These are phyloP conservation scores for Suhomyces guaymorum DNA, from an alignment of 1,139 yeast genomes.

Conservation along the genomic window DNA sequence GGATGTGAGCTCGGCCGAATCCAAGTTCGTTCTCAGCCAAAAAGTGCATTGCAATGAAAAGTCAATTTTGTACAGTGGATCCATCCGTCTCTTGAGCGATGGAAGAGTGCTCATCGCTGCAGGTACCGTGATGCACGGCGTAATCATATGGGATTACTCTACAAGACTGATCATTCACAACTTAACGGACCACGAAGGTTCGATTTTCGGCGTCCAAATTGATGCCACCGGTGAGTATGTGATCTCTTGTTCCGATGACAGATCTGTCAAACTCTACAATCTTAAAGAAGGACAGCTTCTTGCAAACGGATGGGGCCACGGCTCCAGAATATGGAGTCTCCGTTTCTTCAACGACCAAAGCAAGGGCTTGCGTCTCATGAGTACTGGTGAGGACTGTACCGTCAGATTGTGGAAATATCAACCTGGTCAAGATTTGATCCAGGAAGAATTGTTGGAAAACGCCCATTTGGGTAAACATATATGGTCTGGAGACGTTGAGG, in stretches of 20 bases:
- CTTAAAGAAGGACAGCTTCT: slow-evolving; percentile 54
- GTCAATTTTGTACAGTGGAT: slow-evolving; percentile 85
- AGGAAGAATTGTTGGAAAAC: slow-evolving; percentile 43
- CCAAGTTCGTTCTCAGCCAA: slow-evolving; percentile 28
- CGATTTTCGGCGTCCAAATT: slow-evolving; percentile 78
- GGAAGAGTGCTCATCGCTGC: slow-evolving; percentile 63
- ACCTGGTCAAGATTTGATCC: slow-evolving; percentile 23
- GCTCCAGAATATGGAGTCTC: slow-evolving; percentile 88
- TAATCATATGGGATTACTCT: slow-evolving; percentile 69
- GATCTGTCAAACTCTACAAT: slow-evolving; percentile 80
- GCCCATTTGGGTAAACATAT: slow-evolving; percentile 84
- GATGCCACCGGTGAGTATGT: slow-evolving; percentile 57
- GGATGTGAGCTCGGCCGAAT: slow-evolving; percentile 25
- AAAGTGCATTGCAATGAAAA: slow-evolving; percentile 64
- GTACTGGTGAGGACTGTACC: slow-evolving; percentile 89
- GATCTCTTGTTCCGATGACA: slow-evolving; percentile 88
- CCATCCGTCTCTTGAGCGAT: slow-evolving; percentile 51
- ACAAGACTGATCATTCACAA: slow-evolving; percentile 50
- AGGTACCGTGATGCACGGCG: slow-evolving; percentile 92
- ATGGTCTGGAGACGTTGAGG: slow-evolving; percentile 76
- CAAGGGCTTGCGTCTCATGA: slow-evolving; percentile 43
- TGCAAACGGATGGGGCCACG: slow-evolving; percentile 95
- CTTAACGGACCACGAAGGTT: slow-evolving; percentile 80
- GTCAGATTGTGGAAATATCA: slow-evolving; percentile 72
- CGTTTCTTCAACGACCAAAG: slow-evolving; percentile 48